Evolutionary conservation across 2,329 filamentous ascomycete genomes (phyloP).

Genomic region (Fonsecaea multimorphosa): DNA sequence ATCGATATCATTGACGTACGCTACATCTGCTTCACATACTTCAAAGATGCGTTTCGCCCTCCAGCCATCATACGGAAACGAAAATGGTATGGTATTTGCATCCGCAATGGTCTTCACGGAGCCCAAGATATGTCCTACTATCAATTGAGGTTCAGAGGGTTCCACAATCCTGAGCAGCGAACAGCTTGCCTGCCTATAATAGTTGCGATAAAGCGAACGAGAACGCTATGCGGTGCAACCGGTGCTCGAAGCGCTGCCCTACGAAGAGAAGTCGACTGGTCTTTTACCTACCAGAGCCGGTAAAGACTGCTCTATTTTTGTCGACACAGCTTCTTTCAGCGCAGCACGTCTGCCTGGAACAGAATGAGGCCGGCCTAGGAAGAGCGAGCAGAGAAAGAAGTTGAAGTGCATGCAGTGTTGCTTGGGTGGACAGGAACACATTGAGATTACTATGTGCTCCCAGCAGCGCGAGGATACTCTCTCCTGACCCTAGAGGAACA

Average conservation of each 20-base stretch:
- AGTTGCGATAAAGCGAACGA: neutral
- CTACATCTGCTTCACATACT: neutral
- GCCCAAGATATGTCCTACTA: neutral
- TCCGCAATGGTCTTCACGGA: neutral
- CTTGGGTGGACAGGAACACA: neutral
- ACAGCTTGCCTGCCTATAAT: neutral
- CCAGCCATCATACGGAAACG: too few species aligned
- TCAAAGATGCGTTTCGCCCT: neutral
- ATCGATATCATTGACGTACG: neutral
- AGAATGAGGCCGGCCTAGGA: neutral
- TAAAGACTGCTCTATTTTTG: neutral
- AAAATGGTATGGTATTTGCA: too few species aligned
- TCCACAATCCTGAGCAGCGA: neutral
- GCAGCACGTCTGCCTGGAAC: neutral
- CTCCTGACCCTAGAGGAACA: too few species aligned
- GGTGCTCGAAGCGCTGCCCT: neutral
- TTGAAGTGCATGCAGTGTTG: neutral
- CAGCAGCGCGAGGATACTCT: neutral
- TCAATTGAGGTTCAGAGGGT: too few species aligned
- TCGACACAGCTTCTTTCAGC: neutral
- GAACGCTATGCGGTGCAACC: neutral
- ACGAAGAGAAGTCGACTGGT: neutral
- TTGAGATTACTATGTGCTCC: neutral
- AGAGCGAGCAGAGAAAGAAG: neutral
- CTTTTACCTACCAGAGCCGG: neutral